phyloP scores from a whole-genome alignment of 352 stramenopile species.

The Phytophthora aleatoria region DNA sequence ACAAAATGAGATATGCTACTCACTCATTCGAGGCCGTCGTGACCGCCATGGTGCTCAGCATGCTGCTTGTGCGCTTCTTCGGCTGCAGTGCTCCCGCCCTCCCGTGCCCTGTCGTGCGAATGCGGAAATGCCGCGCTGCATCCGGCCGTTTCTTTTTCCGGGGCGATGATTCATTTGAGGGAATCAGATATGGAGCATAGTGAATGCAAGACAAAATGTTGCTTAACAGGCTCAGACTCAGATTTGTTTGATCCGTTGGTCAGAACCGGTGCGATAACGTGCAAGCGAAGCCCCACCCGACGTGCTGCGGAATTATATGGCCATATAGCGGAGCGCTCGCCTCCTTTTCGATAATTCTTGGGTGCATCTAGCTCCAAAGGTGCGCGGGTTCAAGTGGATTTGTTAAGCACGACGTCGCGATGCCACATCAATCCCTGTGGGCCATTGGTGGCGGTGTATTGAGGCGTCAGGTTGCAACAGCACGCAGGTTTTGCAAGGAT shows the following conservation, averaged over 20 bases:
- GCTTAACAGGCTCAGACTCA: constrained; percentile 8
- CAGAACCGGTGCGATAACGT: constrained; percentile 10
- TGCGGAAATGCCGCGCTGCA: constrained; percentile 3
- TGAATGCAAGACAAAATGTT: constrained; percentile 17
- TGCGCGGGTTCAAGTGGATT: no score
- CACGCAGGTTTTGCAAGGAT: no score
- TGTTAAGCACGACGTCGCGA: no score
- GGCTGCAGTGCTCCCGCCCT: neutral
- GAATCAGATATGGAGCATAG: constrained; percentile 20
- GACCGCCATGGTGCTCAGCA: constrained; percentile 24
- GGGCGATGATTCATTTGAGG: neutral
- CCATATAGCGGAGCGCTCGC: no score
- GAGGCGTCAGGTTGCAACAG: no score
- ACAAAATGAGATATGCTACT: neutral
- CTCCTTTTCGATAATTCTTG: no score
- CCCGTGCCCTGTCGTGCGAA: constrained; percentile 7
- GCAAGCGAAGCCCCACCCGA: neutral
- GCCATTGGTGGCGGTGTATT: no score
- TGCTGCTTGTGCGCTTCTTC: neutral
- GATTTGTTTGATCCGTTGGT: constrained; percentile 14
- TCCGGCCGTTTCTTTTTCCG: constrained; percentile 9
- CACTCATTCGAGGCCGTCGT: constrained; percentile 6
- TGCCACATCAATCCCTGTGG: no score
- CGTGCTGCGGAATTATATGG: no score
- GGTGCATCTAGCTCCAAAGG: no score